phyloP scores from a whole-genome alignment of 108 stramenopile genomes.

The Discostella pseudostelligera region DNA sequence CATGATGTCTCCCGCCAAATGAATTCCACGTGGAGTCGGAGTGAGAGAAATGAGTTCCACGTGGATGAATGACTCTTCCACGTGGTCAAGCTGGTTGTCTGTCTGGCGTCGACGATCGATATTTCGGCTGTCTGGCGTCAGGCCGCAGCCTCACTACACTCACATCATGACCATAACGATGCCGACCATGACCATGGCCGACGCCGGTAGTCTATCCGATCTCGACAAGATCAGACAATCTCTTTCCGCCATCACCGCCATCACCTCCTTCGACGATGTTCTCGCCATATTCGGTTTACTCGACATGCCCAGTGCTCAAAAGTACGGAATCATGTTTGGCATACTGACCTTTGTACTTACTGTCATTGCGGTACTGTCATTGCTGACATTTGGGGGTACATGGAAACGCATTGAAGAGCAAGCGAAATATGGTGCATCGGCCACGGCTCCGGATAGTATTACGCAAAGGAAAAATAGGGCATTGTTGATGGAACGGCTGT shows the following conservation, averaged over 20 bases:
- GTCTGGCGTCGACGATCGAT: too few relatives aligned
- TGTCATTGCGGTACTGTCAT: slow-evolving; percentile 58
- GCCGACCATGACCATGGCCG: too few relatives aligned
- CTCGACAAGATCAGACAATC: slow-evolving; percentile 40
- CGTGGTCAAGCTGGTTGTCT: too few relatives aligned
- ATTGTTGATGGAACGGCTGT: slow-evolving; percentile 66
- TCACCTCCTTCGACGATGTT: slow-evolving; percentile 51
- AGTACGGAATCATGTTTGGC: slow-evolving; percentile 82
- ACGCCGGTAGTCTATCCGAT: slow-evolving; percentile 15
- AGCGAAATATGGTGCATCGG: slow-evolving; percentile 43
- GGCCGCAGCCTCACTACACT: too few relatives aligned
- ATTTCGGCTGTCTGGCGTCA: too few relatives aligned
- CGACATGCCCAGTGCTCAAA: slow-evolving; percentile 72
- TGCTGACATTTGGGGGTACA: slow-evolving; percentile 72
- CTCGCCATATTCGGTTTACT: slow-evolving; percentile 69
- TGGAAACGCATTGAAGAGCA: slow-evolving; percentile 78
- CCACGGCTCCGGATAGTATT: slow-evolving; percentile 50
- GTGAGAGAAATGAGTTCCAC: too few relatives aligned
- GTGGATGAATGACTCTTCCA: too few relatives aligned
- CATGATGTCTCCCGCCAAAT: too few relatives aligned
- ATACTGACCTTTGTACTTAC: slow-evolving; percentile 65
- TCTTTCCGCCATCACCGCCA: slow-evolving; percentile 31
- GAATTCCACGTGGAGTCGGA: too few relatives aligned
- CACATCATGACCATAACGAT: too few relatives aligned
- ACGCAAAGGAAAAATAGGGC: slow-evolving; percentile 60